Percentiles rank a stretch among this genome's conserved stretches.
These are phyloP conservation scores for Fusarium domesticum DNA, from an alignment of 2,329 filamentous ascomycete species.

Conservation along the genomic window DNA sequence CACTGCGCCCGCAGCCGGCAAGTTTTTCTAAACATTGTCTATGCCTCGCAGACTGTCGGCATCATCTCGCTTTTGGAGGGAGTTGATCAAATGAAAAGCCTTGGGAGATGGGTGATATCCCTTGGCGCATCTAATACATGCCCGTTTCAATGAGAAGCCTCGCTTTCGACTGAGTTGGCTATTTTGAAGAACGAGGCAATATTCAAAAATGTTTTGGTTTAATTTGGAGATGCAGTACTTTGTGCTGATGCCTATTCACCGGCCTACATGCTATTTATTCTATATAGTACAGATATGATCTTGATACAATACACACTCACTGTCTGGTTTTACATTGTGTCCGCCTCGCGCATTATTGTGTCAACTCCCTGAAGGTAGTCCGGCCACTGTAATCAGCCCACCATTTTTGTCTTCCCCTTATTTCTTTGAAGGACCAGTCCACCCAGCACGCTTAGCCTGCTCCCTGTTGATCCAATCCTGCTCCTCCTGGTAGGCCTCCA, in stretches of 20 bases:
- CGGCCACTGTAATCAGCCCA: too few species aligned
- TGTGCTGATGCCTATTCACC: constrained; percentile 20
- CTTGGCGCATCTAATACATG: too few species aligned
- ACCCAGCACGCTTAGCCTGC: constrained; percentile 34
- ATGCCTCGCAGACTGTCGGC: constrained; percentile 5
- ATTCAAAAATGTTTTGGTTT: constrained; percentile 4
- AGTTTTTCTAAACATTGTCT: constrained; percentile 53
- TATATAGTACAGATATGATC: constrained; percentile 31
- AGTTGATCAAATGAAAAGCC: not conserved
- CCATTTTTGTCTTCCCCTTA: constrained; percentile 6
- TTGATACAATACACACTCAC: constrained; percentile 28
- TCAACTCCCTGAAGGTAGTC: not conserved
- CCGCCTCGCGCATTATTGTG: constrained; percentile 5
- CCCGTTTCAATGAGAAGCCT: not conserved
- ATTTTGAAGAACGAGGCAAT: constrained; percentile 6
- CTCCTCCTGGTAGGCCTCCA: constrained; percentile 40
- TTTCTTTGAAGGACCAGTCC: constrained; percentile 24
- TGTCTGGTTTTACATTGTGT: constrained; percentile 22
- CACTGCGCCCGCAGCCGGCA: constrained; percentile 46
- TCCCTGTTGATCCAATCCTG: constrained; percentile 35
- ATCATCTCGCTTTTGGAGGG: not conserved
- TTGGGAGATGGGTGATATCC: not conserved
- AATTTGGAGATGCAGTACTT: constrained; percentile 22
- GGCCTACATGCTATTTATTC: constrained; percentile 26
- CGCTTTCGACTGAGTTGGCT: not conserved